Evolutionary conservation across 2,329 filamentous ascomycete genomes (phyloP).

Genomic region (Trichoderma atroviride): DNA sequence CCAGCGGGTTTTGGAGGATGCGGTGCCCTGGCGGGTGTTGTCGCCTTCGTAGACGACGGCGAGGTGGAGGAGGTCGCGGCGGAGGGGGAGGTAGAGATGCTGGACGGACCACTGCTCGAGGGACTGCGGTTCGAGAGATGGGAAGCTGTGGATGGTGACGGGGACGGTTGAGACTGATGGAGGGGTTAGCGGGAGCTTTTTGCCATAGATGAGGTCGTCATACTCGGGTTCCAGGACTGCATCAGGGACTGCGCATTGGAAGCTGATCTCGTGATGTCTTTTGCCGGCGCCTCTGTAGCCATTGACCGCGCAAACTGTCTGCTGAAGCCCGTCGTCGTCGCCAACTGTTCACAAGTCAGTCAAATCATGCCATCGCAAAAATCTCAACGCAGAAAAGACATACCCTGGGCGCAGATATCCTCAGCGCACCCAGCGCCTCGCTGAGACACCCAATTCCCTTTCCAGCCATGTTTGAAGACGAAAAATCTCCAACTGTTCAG

Average conservation of each 20-base stretch:
- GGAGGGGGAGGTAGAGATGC: constrained; percentile 83
- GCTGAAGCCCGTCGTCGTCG: constrained; percentile 46
- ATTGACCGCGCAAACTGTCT: constrained; percentile 56
- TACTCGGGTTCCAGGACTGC: constrained; percentile 52
- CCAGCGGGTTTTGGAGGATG: constrained; percentile 75
- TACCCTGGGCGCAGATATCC: constrained; percentile 48
- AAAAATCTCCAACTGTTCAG: constrained; percentile 25
- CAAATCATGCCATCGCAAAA: constrained; percentile 15
- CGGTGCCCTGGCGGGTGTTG: constrained; percentile 82
- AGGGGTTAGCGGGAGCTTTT: not conserved
- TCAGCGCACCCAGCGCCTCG: constrained; percentile 56
- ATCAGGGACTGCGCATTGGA: constrained; percentile 40
- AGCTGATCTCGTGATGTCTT: constrained; percentile 42
- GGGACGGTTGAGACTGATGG: constrained; percentile 64
- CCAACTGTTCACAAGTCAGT: constrained; percentile 11
- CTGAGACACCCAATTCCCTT: constrained; percentile 54
- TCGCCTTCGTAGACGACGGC: constrained; percentile 94
- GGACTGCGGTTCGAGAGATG: constrained; percentile 78
- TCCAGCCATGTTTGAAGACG: constrained; percentile 35
- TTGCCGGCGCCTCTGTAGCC: constrained; percentile 55
- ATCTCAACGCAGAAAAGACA: constrained; percentile 21
- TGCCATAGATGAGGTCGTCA: constrained; percentile 21
- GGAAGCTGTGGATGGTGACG: constrained; percentile 88
- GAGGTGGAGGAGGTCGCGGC: constrained; percentile 88
- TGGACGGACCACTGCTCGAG: constrained; percentile 78